Base-by-base conservation (phyloP, 306 rosid species). In the Purshia tridentata region DNA sequence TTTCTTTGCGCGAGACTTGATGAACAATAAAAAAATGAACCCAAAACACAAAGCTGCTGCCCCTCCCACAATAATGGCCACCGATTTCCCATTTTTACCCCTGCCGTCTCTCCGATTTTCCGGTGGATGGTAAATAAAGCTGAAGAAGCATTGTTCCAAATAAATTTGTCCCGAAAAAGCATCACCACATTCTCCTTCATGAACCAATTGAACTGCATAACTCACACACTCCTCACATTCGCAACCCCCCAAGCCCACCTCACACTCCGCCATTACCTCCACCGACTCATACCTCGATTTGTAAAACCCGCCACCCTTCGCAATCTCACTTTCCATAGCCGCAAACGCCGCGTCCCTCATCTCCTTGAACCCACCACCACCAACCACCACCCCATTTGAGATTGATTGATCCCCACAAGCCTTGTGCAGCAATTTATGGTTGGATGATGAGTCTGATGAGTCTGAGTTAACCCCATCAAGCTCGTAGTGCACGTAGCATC, bases 211-310 rank as follows among this genome's bases (percentile, higher is more conserved):
- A 23, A 78, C 82, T 4, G 97, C 98, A 18, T 70, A 49, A 44
- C 59, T 68, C 1, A 93, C 84, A 44, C 98, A 93, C 73, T 70
- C 78, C 1, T 80, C 82, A 58, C 98, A 93, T 3, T 77, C 88
- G 46, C 97, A 91, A 45, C 13, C 65, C 0, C 82, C 85, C 41
- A 80, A 67, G 57, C 77, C 87, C 19, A 81, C 84, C 46, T 76
- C 90, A 69, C 98, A 93, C 70, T 86, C 94, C 3, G 87, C 98
- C 87, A 80, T 81, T 75, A 79, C 81, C 12, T 83, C 60, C 78
- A 93, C 79, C 0, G 57, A 65, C 50, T 84, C 79, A 23, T 81
- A 77, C 42, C 4, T 60, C 64, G 22, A 53, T 47, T 50, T 49
- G 14, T 50, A 87, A 63, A 66, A 88, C 70, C 91, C 91, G 29